These are phyloP conservation scores for Dactylorhiza incarnata DNA, from an alignment of 106 monocot genomes.

Conservation along the genomic window DNA sequence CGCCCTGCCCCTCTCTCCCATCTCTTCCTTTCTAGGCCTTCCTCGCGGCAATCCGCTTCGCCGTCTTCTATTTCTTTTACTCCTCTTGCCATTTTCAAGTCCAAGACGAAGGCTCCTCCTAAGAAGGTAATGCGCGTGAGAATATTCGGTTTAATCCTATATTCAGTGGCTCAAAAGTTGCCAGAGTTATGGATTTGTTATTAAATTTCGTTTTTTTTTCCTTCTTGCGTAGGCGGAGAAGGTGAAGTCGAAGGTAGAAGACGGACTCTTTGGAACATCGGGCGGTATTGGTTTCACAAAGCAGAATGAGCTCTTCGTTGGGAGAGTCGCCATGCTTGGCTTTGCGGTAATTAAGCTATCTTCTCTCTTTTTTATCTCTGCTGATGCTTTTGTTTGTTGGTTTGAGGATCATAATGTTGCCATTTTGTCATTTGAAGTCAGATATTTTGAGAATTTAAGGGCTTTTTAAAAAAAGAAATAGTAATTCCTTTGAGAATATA, in stretches of 20 bases:
- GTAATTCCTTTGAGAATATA: too few species aligned
- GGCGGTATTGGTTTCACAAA: constrained; percentile 98
- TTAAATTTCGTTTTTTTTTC: too few species aligned
- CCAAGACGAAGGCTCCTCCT: constrained; percentile 50
- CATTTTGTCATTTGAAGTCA: too few species aligned
- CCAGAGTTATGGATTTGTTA: background rate
- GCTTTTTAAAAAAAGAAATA: too few species aligned
- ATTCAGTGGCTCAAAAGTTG: background rate
- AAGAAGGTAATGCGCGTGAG: constrained; percentile 25
- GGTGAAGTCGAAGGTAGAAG: constrained; percentile 55
- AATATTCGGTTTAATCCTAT: background rate
- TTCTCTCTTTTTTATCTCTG: too few species aligned
- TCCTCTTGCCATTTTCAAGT: constrained; percentile 55
- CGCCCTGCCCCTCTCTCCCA: constrained; percentile 33
- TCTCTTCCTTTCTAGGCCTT: constrained; percentile 15
- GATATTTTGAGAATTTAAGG: too few species aligned
- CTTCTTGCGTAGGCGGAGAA: constrained; percentile 17
- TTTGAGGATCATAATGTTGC: too few species aligned
- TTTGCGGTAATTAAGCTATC: constrained; percentile 89
- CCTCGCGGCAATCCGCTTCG: background rate
- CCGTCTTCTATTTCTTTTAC: constrained; percentile 21
- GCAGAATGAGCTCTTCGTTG: constrained; percentile 92
- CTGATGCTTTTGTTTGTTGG: too few species aligned
- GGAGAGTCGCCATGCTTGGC: constrained; percentile 96
- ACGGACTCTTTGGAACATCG: constrained; percentile 93